Evolutionary conservation across 2,329 filamentous ascomycete species (phyloP), one percentile per base, ranked within the genome.

Genomic region (Fusarium sterilihyphosum): DNA sequence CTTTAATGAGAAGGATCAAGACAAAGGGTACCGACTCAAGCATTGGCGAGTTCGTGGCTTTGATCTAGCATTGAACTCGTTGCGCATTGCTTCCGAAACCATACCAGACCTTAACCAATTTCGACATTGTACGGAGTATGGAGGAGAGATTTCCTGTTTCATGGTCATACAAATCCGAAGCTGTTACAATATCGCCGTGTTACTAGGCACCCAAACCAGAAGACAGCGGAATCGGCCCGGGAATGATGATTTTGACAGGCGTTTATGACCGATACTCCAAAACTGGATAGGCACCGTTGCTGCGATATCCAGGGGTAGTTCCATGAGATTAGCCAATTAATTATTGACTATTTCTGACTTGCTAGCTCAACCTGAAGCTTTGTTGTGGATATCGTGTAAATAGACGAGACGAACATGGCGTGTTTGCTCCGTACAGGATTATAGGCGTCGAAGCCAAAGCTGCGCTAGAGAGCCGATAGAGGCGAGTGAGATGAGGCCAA

Each of bases 151-250:
- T 13, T 17, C n/a, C 22, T 41, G 29, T 47, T 61, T 38, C 29
- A 47, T 26, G 47, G n/a, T 31, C 50, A 65, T 62, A 33, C 31
- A 31, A 38, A 29, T 40, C 38, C 41, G 38, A 63, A 38, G 61
- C 26, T 46, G 14, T 29, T 47, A 37, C 35, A 29, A 38, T 50
- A 49, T 37, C 16, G 12, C 38, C 26, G 17, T 46, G 31, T 33
- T 47, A 37, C n/a, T 37, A n/a, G 20, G 31, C 35, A 26, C 33
- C 9, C 13, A 59, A 35, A 26, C 46, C 33, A 44, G 26, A 54
- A 66, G 57, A 40, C 65, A 59, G 56, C 41, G 40, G 56, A 67
- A 63, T 68, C 62, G 62, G 67, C 31, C 59, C 50, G 63, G 54
- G 33, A 50, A 49, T 35, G 49, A 64, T 61, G 49, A 29, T 40